Evolutionary conservation across 2,329 filamentous ascomycete genomes (phyloP).

Genomic region (Curvularia hawaiiensis): DNA sequence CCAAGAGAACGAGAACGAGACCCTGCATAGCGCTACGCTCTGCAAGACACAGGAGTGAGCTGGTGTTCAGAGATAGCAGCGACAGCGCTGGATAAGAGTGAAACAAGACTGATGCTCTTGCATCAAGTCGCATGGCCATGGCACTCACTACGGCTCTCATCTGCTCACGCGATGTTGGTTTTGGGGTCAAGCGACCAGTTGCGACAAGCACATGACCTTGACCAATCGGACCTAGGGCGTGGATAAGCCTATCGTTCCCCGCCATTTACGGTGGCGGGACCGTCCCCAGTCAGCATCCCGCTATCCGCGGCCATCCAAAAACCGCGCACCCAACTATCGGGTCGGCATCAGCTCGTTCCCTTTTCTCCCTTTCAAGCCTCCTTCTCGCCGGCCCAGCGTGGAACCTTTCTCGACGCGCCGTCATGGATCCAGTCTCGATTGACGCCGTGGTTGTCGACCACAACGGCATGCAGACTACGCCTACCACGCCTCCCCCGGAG

Average conservation of each 20-base stretch:
- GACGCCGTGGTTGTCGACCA: conserved; percentile 46
- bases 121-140: neutral
- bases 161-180: conserved; percentile 21
- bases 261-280: conserved; percentile 24
- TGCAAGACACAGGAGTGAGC: conserved; percentile 17
- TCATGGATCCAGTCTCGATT: conserved; percentile 47
- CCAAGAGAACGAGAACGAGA: conserved; percentile 20
- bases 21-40: conserved; percentile 34
- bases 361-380: conserved; percentile 6
- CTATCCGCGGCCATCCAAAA: conserved; percentile 25
- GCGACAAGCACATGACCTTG: conserved; percentile 24
- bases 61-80: conserved; percentile 7
- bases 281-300: conserved; percentile 9
- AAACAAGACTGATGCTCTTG: neutral
- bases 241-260: conserved; percentile 23
- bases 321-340: conserved; percentile 33
- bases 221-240: conserved; percentile 10
- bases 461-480: conserved; percentile 22
- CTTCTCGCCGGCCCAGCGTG: conserved; percentile 6
- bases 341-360: conserved; percentile 19
- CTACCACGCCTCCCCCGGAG: conserved; percentile 29
- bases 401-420: conserved; percentile 13
- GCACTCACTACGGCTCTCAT: neutral
- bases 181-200: conserved; percentile 25
- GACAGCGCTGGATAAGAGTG: neutral